These are phyloP conservation scores for Tolypocladium tundrense DNA, from an alignment of 2,329 filamentous ascomycete species.

Conservation along the genomic window DNA sequence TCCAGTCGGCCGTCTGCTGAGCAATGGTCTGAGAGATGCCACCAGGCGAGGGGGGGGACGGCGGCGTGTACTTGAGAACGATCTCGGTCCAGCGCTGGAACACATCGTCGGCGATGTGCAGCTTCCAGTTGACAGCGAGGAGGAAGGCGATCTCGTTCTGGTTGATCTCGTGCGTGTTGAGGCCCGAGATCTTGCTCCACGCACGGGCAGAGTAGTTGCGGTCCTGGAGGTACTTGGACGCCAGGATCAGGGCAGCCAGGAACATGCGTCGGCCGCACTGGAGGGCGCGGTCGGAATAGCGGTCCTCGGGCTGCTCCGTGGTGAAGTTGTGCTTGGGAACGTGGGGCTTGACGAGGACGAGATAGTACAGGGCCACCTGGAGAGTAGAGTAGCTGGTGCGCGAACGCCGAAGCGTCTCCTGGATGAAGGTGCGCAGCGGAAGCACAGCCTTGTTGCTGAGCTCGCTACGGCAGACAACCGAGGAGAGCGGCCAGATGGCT, in stretches of 20 bases:
- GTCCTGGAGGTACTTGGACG: slow-evolving; percentile 96
- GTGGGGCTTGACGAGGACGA: slow-evolving; percentile 86
- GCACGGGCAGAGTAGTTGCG: slow-evolving; percentile 94
- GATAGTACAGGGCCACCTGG: slow-evolving; percentile 92
- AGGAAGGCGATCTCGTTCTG: slow-evolving; percentile 93
- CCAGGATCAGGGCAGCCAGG: slow-evolving; percentile 83
- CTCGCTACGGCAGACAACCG: slow-evolving; percentile 65
- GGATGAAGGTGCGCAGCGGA: slow-evolving; percentile 89
- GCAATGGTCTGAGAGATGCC: slow-evolving; percentile 30
- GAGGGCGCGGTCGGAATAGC: slow-evolving; percentile 64
- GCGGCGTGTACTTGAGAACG: slow-evolving; percentile 73
- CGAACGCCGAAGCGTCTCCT: slow-evolving; percentile 90
- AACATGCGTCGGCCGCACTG: slow-evolving; percentile 98
- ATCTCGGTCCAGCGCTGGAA: slow-evolving; percentile 94
- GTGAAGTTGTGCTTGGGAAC: slow-evolving; percentile 78
- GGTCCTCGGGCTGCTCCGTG: slow-evolving; percentile 70
- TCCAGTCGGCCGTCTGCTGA: slow-evolving; percentile 45
- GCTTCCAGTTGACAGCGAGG: slow-evolving; percentile 80
- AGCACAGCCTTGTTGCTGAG: slow-evolving; percentile 66
- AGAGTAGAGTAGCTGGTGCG: slow-evolving; percentile 95
- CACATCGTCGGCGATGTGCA: slow-evolving; percentile 81
- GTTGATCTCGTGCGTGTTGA: slow-evolving; percentile 89
- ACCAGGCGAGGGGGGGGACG: slow-evolving; percentile 45
- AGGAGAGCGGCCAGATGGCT: slow-evolving; percentile 91
- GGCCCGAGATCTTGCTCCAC: slow-evolving; percentile 98